Percentiles rank a stretch among this genome's conserved stretches.
phyloP scores from a whole-genome alignment of 2,329 filamentous ascomycete genomes.

The Fusarium sororula region DNA sequence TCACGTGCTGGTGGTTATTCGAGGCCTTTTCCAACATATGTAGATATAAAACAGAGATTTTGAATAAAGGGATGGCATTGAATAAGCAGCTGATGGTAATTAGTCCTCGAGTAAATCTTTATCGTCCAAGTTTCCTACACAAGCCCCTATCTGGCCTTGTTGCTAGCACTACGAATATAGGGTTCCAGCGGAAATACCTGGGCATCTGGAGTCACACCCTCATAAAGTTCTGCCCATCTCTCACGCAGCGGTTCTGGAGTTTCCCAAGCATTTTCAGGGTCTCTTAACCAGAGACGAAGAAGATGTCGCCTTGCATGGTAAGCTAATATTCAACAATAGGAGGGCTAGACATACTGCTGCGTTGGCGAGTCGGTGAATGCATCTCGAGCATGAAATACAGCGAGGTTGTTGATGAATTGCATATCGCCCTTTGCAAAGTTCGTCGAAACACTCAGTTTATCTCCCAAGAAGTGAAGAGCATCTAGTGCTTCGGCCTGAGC shows the following conservation, averaged over 20 bases:
- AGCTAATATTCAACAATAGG: rapidly evolving
- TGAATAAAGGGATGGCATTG: background rate
- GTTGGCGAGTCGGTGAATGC: slow-evolving; percentile 47
- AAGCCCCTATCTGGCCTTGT: slow-evolving; percentile 2
- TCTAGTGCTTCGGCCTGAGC: slow-evolving; percentile 62
- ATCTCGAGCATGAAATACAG: slow-evolving; percentile 61
- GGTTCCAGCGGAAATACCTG: slow-evolving; percentile 24
- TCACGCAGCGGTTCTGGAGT: background rate
- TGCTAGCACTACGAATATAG: slow-evolving; percentile 27
- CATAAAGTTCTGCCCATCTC: slow-evolving; percentile 25
- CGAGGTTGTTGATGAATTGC: slow-evolving; percentile 64
- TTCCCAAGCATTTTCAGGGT: slow-evolving; percentile 58
- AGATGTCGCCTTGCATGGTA: slow-evolving; percentile 51
- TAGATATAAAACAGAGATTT: background rate
- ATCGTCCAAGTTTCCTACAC: rapidly evolving
- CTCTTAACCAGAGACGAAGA: slow-evolving; percentile 58
- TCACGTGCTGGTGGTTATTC: too few species aligned
- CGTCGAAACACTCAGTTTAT: slow-evolving; percentile 54
- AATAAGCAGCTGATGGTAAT: background rate
- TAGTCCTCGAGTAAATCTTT: rapidly evolving
- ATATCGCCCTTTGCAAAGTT: slow-evolving; percentile 61
- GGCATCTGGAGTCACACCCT: slow-evolving; percentile 1
- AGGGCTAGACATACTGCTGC: background rate
- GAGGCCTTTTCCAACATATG: background rate
- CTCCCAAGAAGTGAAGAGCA: slow-evolving; percentile 58